Evolutionary conservation across 495 filamentous ascomycete genomes (phyloP).

Genomic region (Lasiosphaeria ovina): DNA sequence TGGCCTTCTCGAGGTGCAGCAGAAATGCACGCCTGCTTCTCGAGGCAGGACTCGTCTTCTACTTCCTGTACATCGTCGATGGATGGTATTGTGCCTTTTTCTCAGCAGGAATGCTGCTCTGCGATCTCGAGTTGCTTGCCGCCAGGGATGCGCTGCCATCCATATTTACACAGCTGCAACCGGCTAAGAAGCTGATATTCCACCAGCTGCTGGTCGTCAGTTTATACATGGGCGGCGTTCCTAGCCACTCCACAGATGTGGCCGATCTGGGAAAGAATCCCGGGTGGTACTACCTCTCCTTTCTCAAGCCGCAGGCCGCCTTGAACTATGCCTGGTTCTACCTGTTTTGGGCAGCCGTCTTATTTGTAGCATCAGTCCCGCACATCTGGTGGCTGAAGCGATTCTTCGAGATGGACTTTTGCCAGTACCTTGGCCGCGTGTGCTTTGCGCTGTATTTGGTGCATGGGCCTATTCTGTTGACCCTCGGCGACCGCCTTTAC

Average conservation of each 20-base stretch:
- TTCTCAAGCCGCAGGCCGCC: slow-evolving; percentile 50
- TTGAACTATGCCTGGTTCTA: slow-evolving; percentile 50
- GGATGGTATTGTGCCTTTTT: slow-evolving; percentile 46
- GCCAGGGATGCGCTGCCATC: slow-evolving; percentile 39
- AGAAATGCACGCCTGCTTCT: slow-evolving; percentile 34
- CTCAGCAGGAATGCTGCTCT: slow-evolving; percentile 45
- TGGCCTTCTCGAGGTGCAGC: slow-evolving; percentile 39
- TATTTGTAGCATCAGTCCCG: slow-evolving; percentile 55
- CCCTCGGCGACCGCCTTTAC: slow-evolving; percentile 47
- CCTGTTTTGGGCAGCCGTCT: slow-evolving; percentile 50
- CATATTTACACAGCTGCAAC: slow-evolving; percentile 35
- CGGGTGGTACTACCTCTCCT: slow-evolving; percentile 47
- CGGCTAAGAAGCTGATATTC: slow-evolving; percentile 44
- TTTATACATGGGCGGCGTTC: slow-evolving; percentile 47
- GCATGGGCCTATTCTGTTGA: slow-evolving; percentile 57
- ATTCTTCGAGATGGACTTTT: slow-evolving; percentile 57
- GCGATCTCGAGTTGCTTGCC: slow-evolving; percentile 48
- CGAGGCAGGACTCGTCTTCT: slow-evolving; percentile 32
- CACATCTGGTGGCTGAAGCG: slow-evolving; percentile 43
- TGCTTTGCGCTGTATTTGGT: slow-evolving; percentile 65
- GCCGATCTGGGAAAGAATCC: slow-evolving; percentile 34
- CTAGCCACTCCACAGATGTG: slow-evolving; percentile 35
- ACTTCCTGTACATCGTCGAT: slow-evolving; percentile 49
- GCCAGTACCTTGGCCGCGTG: slow-evolving; percentile 63
- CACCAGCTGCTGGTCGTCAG: slow-evolving; percentile 44